Evolutionary conservation across 306 rosid genomes (phyloP).

Genomic region (Lathyrus sativus): DNA sequence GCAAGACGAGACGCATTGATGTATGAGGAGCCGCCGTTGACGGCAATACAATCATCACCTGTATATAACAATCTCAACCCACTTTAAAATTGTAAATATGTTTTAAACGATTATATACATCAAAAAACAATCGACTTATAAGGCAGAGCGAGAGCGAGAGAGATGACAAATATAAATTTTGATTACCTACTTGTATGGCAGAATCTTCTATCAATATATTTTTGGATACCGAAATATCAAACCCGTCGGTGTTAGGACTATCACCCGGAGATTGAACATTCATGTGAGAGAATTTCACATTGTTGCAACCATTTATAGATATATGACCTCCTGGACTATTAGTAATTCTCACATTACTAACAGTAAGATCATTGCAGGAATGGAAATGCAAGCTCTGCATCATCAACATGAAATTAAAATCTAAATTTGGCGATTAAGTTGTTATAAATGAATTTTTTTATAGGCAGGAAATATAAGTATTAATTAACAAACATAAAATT

Average conservation of each 20-base stretch:
- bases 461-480: neutral
- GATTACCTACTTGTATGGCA: conserved; percentile 37
- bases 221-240: conserved; percentile 33
- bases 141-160: too few species aligned
- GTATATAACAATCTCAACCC: neutral
- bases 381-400: conserved; percentile 1
- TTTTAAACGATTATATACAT: too few species aligned
- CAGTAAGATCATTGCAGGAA: conserved; percentile 1
- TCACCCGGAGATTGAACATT: conserved; percentile 31
- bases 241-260: conserved; percentile 58
- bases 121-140: too few species aligned
- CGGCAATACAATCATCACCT: conserved; percentile 58
- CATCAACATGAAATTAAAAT: neutral
- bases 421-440: too few species aligned
- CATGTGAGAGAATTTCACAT: conserved; percentile 18
- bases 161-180: neutral
- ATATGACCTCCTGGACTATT: conserved; percentile 41
- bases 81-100: neutral
- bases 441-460: too few species aligned
- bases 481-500: too few species aligned
- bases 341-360: neutral
- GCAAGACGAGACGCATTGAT: conserved; percentile 38
- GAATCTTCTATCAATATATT: conserved; percentile 33
- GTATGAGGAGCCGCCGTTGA: conserved; percentile 34
- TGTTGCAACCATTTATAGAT: conserved; percentile 12